These are phyloP conservation scores for Plantago major DNA, from an alignment of 257 asterid species.

Conservation along the genomic window DNA sequence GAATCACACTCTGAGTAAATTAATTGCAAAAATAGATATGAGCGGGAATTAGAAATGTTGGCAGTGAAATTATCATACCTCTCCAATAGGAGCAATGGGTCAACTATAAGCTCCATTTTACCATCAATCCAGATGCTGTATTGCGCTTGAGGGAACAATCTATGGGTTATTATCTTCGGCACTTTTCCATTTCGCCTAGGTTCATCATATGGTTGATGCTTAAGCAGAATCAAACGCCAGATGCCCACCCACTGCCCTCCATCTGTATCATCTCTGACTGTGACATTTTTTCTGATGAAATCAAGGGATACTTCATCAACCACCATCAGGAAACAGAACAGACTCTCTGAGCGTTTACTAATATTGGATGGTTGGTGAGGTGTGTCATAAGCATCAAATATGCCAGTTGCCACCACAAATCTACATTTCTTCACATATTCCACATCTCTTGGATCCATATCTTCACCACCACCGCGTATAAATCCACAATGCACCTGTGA, in stretches of 20 bases:
- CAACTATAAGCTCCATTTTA: conserved; percentile 97
- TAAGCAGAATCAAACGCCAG: conserved; percentile 85
- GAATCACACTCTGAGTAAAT: neutral
- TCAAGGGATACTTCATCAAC: conserved; percentile 86
- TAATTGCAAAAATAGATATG: neutral
- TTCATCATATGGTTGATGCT: conserved; percentile 92
- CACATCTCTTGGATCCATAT: conserved; percentile 63
- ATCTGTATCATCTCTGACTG: conserved; percentile 65
- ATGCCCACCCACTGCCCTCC: conserved; percentile 93
- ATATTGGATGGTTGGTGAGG: conserved; percentile 92
- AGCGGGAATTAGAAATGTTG: neutral
- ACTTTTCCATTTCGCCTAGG: conserved; percentile 98
- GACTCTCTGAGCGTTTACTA: conserved; percentile 59
- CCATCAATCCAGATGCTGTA: conserved; percentile 99
- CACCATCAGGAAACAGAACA: conserved; percentile 93
- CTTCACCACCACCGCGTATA: conserved; percentile 85
- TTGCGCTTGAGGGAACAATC: conserved; percentile 84
- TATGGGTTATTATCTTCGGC: conserved; percentile 93
- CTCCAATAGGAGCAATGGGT: conserved; percentile 87
- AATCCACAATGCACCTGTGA: conserved; percentile 95
- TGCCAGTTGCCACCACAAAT: conserved; percentile 95
- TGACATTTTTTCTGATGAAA: conserved; percentile 60
- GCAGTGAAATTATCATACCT: conserved; percentile 44
- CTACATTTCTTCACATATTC: conserved; percentile 66
- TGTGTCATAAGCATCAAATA: conserved; percentile 87